Percentiles rank a stretch among this genome's conserved stretches.
Evolutionary conservation across 2,329 filamentous ascomycete species (phyloP).

Genomic region (Alternaria sp.): DNA sequence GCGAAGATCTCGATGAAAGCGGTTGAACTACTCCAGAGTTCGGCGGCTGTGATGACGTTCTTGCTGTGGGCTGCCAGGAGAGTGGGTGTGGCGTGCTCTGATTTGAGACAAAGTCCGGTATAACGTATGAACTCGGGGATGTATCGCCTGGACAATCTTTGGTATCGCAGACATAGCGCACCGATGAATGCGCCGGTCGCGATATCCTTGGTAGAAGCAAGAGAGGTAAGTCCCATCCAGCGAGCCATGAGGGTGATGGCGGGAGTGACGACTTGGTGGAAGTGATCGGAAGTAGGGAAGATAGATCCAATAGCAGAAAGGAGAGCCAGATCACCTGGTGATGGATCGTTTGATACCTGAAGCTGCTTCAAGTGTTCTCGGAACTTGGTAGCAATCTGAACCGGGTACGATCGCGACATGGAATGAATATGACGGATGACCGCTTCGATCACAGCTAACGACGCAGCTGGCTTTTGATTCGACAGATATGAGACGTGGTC

Average conservation of each 20-base stretch:
- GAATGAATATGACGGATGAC: constrained; percentile 92
- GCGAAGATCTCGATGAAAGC: constrained; percentile 82
- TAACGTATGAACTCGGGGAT: constrained; percentile 89
- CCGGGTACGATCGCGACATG: constrained; percentile 82
- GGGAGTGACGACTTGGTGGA: constrained; percentile 92
- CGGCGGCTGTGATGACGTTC: constrained; percentile 72
- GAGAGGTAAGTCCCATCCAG: constrained; percentile 80
- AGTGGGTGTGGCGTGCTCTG: constrained; percentile 49
- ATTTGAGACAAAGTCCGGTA: constrained; percentile 72
- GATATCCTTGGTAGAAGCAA: constrained; percentile 71
- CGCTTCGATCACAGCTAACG: constrained; percentile 76
- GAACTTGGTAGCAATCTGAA: constrained; percentile 80
- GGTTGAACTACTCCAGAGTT: constrained; percentile 75
- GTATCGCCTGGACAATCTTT: constrained; percentile 83
- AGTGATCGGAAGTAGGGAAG: constrained; percentile 96
- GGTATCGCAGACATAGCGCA: constrained; percentile 82
- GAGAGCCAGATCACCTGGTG: constrained; percentile 78
- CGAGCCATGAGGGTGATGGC: constrained; percentile 84
- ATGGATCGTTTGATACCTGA: constrained; percentile 62
- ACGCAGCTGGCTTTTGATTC: constrained; percentile 60
- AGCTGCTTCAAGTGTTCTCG: constrained; percentile 72
- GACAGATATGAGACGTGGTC: constrained; percentile 70
- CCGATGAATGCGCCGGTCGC: constrained; percentile 79
- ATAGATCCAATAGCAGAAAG: constrained; percentile 83
- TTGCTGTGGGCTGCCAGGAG: constrained; percentile 69